Base-by-base conservation (phyloP, 2,329 filamentous ascomycete species). In the Cordyceps farinosa region DNA sequence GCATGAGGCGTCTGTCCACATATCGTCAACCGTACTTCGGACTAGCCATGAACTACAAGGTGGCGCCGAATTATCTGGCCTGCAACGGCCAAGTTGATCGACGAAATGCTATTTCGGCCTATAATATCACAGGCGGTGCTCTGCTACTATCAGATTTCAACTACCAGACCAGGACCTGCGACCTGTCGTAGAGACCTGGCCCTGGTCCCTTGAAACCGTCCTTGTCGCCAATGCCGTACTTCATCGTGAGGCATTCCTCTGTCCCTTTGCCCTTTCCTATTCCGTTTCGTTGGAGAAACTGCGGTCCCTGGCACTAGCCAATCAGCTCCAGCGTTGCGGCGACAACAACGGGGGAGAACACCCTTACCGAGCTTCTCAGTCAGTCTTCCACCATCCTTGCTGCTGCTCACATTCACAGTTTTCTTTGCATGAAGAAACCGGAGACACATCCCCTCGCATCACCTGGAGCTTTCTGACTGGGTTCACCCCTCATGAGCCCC, bases 201-300 rank as follows among this genome's bases (percentile, higher is more conserved):
- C 32, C 56, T 27, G 5, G 34, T 57, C 61, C 61, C 61, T 62
- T 62, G 61, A 62, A 62, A 62, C 61, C 27, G 34, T 30, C 45
- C 15, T 9, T 27, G 61, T 62, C 51, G 53, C 52, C 52, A 53
- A 34, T 60, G 17, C 34, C 57, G 3, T 30, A 32, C 11, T 50
- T 10, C 38, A 44, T 53, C 58, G 50, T 61, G 58, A 53, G 50
- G 58, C 58, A 61, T 48, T 8, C 30, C 44, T n/a, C n/a, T 51
- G 22, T 42, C 32, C 55, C 22, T 22, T n/a, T 22, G 2, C 3
- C 3, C 13, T 61, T 27, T 27, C 38, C 29, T 36, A 29, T 32
- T 29, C 10, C 40, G 50, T 53, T 61, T 54, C 17, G 30, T 47
- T n/a, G 40, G 30, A 36, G 11, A 53, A 52, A 51, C 51, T 36